These are phyloP conservation scores for Adansonia rubrostipa DNA, from an alignment of 441 rosid species.

Conservation along the genomic window DNA sequence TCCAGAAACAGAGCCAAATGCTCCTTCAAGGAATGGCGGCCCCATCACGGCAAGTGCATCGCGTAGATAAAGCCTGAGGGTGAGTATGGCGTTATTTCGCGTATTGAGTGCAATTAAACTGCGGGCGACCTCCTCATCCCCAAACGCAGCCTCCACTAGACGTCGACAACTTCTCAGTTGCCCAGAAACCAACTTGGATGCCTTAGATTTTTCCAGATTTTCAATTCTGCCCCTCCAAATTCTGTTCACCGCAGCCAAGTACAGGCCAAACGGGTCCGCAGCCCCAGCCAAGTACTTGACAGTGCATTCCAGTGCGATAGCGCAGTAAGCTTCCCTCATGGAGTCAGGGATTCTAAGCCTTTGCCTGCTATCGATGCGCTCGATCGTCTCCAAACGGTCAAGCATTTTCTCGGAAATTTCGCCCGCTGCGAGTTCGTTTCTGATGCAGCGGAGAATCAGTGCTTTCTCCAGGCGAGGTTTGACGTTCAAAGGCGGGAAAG, in stretches of 20 bases:
- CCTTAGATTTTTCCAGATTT: constrained; percentile 10
- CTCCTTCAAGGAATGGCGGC: background rate
- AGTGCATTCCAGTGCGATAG: background rate
- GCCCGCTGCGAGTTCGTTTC: background rate
- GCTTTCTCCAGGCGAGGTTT: background rate
- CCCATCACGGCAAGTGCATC: background rate
- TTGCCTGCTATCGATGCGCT: background rate
- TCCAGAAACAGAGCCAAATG: background rate
- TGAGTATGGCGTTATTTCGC: background rate
- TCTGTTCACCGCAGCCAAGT: background rate
- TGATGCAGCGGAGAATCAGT: background rate
- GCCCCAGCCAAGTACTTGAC: background rate
- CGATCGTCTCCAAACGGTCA: background rate
- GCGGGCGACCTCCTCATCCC: background rate
- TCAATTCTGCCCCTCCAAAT: constrained; percentile 13
- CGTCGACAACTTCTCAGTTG: background rate
- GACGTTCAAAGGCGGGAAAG: background rate
- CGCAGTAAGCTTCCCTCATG: constrained; percentile 14
- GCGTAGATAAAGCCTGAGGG: background rate
- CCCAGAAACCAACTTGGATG: constrained; percentile 3
- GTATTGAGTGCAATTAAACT: background rate
- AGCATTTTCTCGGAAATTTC: background rate
- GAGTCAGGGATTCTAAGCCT: background rate
- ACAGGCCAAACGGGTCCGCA: too few species aligned
- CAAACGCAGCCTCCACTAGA: background rate